Conservation (phyloP, 225 moss, liverwort and hornwort genomes). For the Asterella californica region DNA sequence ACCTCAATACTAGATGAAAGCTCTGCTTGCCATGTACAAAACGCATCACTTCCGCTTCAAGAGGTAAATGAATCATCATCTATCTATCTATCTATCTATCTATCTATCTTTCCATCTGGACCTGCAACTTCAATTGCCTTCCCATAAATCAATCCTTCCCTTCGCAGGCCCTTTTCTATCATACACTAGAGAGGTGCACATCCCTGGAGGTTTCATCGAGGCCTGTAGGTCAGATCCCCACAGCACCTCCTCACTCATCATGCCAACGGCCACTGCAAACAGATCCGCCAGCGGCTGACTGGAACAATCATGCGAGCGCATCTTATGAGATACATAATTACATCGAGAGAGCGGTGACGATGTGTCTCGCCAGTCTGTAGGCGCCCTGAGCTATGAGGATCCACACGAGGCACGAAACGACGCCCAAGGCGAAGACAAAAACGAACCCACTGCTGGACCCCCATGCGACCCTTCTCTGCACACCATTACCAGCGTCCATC, state of each 20-base stretch:
- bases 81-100: neutral
- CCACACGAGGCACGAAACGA: slow-evolving; percentile 64
- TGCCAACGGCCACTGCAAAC: neutral
- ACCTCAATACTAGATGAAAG: neutral
- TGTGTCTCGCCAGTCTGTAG: slow-evolving; percentile 56
- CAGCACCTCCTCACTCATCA: neutral
- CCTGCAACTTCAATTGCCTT: too few species aligned
- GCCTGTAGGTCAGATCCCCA: neutral
- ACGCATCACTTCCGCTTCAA: neutral
- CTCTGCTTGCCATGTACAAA: neutral
- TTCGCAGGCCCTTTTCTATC: neutral
- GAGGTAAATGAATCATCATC: neutral
- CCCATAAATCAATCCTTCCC: too few species aligned
- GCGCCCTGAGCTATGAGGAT: slow-evolving; percentile 54
- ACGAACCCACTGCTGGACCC: slow-evolving; percentile 78
- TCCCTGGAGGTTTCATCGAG: too few species aligned
- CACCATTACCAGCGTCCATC: neutral
- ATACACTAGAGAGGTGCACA: neutral
- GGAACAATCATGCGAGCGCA: neutral
- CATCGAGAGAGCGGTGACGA: slow-evolving; percentile 26
- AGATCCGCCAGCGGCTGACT: too few species aligned
- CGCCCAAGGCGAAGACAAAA: slow-evolving; percentile 80
- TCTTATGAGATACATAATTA: slow-evolving; percentile 4
- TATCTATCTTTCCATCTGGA: neutral
- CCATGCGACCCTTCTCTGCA: slow-evolving; percentile 49